These are phyloP conservation scores for Vigna radiata DNA, from an alignment of 306 rosid species.

Conservation along the genomic window DNA sequence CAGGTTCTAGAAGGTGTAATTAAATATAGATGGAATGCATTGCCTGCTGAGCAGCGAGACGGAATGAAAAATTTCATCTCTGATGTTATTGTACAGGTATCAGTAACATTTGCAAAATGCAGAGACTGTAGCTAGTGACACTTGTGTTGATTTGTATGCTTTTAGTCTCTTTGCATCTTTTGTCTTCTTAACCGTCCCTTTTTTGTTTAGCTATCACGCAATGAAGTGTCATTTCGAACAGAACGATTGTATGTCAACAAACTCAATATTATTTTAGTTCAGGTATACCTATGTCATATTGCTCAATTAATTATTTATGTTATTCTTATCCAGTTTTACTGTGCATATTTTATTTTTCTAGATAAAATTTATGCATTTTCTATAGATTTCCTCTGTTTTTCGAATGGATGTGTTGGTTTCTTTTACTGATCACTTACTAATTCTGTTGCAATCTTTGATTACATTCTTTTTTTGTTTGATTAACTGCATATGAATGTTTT, in stretches of 20 bases:
- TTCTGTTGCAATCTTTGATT: background rate
- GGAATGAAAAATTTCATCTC: constrained; percentile 98
- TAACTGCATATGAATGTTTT: background rate
- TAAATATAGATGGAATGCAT: constrained; percentile 90
- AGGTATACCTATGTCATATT: constrained; percentile 53
- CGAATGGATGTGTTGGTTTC: constrained; percentile 3
- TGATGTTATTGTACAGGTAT: constrained; percentile 93
- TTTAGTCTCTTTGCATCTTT: constrained; percentile 20
- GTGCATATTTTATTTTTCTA: constrained; percentile 6
- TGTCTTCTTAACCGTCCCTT: background rate
- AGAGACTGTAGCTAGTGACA: background rate
- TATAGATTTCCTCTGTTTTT: background rate
- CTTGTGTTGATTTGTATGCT: constrained; percentile 6
- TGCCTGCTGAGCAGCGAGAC: constrained; percentile 93
- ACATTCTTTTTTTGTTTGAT: background rate
- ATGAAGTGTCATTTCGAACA: constrained; percentile 78
- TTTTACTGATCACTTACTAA: background rate
- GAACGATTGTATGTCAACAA: constrained; percentile 98
- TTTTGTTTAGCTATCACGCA: constrained; percentile 74
- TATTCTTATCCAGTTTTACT: constrained; percentile 15
- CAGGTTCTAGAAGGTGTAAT: constrained; percentile 95
- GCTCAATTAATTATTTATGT: background rate
- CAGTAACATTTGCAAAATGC: constrained; percentile 1
- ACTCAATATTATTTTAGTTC: constrained; percentile 93
- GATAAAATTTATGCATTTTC: constrained; percentile 7